These are phyloP conservation scores for Agapanthus africanus DNA, from an alignment of 106 monocot species.

Conservation along the genomic window DNA sequence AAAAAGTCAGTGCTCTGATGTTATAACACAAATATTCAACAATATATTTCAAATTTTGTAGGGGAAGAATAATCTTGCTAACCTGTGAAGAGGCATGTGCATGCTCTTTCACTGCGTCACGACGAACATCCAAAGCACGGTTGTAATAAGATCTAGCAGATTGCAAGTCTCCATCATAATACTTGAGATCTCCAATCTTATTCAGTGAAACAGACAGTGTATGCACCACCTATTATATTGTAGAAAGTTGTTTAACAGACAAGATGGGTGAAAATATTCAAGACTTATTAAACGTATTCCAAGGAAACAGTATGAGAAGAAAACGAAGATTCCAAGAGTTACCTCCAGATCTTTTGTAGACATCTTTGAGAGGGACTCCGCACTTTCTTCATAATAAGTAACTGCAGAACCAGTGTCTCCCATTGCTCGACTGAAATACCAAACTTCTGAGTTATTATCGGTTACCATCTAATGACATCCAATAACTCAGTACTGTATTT, in stretches of 20 bases:
- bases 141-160: conserved; percentile 79
- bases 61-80: neutral
- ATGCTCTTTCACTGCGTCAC: conserved; percentile 51
- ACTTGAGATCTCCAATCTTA: conserved; percentile 91
- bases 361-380: conserved; percentile 61
- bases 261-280: neutral
- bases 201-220: conserved; percentile 95
- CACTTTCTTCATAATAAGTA: conserved; percentile 87
- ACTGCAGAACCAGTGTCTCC: conserved; percentile 64
- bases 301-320: neutral
- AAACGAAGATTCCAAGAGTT: neutral
- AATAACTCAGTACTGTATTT: too few species aligned
- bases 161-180: conserved; percentile 80
- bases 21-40: neutral
- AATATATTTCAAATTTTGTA: neutral
- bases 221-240: conserved; percentile 62
- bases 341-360: conserved; percentile 85
- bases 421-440: conserved; percentile 78
- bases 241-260: neutral
- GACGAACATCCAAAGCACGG: conserved; percentile 72
- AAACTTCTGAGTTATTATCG: too few species aligned
- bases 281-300: neutral
- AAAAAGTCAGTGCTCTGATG: neutral
- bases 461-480: too few species aligned
- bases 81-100: conserved; percentile 64